Evolutionary conservation across 2,329 filamentous ascomycete genomes (phyloP).

Genomic region (Nemania abortiva): DNA sequence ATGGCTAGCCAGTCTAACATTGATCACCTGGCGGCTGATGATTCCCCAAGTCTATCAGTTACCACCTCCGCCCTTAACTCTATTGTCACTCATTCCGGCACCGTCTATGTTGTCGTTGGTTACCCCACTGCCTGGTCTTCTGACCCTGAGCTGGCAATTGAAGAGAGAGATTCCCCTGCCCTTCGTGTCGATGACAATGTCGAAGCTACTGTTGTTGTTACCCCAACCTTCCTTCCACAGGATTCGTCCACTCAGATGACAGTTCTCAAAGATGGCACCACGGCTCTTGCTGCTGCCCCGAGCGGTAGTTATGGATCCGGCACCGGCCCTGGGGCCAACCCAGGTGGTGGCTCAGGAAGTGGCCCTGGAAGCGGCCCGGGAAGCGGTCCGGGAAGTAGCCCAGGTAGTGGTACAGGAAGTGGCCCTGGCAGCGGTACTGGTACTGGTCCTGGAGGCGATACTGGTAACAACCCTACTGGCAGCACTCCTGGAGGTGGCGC

Average conservation of each 20-base stretch:
- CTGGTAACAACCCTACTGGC: conserved; percentile 1
- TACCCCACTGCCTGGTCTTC: conserved; percentile 5
- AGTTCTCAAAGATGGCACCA: conserved; percentile 9
- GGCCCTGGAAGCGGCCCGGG: conserved; percentile 16
- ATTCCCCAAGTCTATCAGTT: conserved; percentile 13
- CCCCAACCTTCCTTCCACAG: conserved; percentile 28
- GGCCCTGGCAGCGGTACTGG: conserved; percentile 12
- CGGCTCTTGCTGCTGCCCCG: conserved; percentile 15
- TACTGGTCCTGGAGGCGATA: conserved; percentile 15
- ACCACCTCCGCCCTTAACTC: conserved; percentile 4
- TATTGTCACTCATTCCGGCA: conserved; percentile 27
- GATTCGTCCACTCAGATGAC: conserved; percentile 22
- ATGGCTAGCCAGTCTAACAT: conserved; percentile 14
- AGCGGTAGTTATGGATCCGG: conserved; percentile 36
- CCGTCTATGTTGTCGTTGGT: conserved; percentile 25
- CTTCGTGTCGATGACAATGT: conserved; percentile 16
- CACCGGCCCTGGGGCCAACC: conserved; percentile 17
- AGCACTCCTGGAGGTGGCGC: conserved; percentile 11
- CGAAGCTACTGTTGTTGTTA: conserved; percentile 34
- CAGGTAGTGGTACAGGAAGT: conserved; percentile 14
- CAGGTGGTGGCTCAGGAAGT: conserved; percentile 10
- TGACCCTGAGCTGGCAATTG: conserved; percentile 15
- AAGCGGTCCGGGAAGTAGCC: conserved; percentile 12
- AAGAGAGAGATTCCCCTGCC: conserved; percentile 13
- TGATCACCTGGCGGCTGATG: neutral